Evolutionary conservation across 768 basidiomycete species (phyloP).

Genomic region (Tylopilus felleus): DNA sequence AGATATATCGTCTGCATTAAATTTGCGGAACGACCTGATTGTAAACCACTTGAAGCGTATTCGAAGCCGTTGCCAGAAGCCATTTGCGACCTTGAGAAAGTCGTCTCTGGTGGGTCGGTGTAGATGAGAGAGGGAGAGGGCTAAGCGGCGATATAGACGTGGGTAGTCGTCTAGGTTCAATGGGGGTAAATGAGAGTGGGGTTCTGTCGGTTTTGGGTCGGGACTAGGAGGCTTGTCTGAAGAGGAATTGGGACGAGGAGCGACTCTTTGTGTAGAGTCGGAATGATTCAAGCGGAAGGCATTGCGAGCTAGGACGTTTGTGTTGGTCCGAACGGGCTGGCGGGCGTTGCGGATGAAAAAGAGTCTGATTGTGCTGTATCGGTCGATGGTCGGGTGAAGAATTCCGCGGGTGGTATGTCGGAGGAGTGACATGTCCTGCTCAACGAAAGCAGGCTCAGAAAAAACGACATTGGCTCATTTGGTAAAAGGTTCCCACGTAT

Average conservation of each 20-base stretch:
- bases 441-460: neutral
- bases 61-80: conserved; percentile 86
- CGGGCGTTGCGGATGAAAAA: conserved; percentile 46
- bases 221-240: conserved; percentile 8
- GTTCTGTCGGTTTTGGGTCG: conserved; percentile 8
- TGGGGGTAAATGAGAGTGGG: conserved; percentile 24
- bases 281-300: conserved; percentile 15
- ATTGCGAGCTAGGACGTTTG: neutral
- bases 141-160: conserved; percentile 76
- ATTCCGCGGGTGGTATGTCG: conserved; percentile 26
- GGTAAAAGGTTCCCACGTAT: conserved; percentile 2
- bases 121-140: conserved; percentile 70
- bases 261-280: conserved; percentile 5
- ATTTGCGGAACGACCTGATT: conserved; percentile 89
- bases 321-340: neutral
- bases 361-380: conserved; percentile 54
- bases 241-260: no score
- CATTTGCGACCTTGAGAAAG: conserved; percentile 78
- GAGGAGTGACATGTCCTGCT: conserved; percentile 7
- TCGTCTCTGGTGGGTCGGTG: conserved; percentile 86
- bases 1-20: conserved; percentile 95
- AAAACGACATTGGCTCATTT: neutral
- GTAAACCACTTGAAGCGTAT: conserved; percentile 98
- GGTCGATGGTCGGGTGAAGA: conserved; percentile 40
- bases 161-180: conserved; percentile 66